A percentile compares a stretch with the other conserved stretches of the same genome.
Conservation (phyloP, 192 early-diverging fungal species). For the Mortierella alpina region DNA sequence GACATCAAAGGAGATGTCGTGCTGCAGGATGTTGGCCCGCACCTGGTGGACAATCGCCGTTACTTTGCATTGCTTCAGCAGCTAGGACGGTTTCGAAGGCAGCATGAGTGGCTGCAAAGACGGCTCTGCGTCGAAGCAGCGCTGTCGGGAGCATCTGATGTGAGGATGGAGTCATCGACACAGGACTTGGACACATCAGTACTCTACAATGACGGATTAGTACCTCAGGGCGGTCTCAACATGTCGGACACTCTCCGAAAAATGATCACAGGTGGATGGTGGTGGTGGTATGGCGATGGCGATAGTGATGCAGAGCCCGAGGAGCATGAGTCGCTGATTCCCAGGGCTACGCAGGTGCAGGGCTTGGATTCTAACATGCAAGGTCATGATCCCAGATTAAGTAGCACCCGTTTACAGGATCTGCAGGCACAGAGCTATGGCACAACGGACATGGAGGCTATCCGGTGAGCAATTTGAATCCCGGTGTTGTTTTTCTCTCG, state of each 20-base stretch:
- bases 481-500: not conserved
- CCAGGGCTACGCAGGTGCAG: conserved; percentile 5
- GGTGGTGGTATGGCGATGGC: conserved; percentile 62
- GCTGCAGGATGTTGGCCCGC: conserved; percentile 20
- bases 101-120: conserved; percentile 37
- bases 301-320: conserved; percentile 32
- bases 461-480: conserved; percentile 17
- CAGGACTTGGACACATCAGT: not conserved
- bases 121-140: conserved; percentile 11
- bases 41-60: conserved; percentile 47
- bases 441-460: conserved; percentile 47
- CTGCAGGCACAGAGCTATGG: conserved; percentile 18
- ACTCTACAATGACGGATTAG: not conserved
- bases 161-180: not conserved
- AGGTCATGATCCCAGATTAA: conserved; percentile 1
- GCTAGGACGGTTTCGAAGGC: conserved; percentile 29
- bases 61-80: conserved; percentile 56
- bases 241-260: conserved; percentile 54
- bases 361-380: conserved; percentile 14
- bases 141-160: not conserved
- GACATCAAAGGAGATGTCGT: not conserved
- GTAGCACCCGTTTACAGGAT: conserved; percentile 9
- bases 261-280: conserved; percentile 61
- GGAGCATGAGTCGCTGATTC: conserved; percentile 21
- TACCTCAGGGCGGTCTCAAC: conserved; percentile 15